Evolutionary conservation across 2,329 filamentous ascomycete genomes (phyloP).

Genomic region (Ceratocystis albifundus): DNA sequence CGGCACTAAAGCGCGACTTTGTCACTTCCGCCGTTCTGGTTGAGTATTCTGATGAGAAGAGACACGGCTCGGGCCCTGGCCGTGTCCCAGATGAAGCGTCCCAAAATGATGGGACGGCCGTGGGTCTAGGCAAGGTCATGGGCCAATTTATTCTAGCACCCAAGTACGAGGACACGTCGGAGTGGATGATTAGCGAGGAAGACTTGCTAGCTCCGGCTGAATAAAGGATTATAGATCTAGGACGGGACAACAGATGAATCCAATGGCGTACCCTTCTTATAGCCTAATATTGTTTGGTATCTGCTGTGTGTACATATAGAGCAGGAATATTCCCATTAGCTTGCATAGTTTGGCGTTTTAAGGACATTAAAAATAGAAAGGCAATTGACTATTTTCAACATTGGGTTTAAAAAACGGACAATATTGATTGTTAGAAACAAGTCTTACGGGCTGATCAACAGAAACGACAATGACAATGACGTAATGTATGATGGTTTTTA

Average conservation of each 20-base stretch:
- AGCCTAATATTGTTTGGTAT: background rate
- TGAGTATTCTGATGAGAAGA: conserved; percentile 45
- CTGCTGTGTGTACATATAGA: conserved; percentile 11
- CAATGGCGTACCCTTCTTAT: background rate
- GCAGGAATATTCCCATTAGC: background rate
- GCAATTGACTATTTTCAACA: background rate
- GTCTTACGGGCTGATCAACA: background rate
- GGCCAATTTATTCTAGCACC: conserved; percentile 51
- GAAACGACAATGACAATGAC: background rate
- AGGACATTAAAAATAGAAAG: conserved; percentile 15
- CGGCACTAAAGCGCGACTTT: conserved; percentile 44
- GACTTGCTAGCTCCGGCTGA: conserved; percentile 27
- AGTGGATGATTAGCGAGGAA: conserved; percentile 38
- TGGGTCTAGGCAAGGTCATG: conserved; percentile 52
- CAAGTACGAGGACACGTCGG: conserved; percentile 46
- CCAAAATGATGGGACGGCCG: conserved; percentile 31
- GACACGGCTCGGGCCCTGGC: conserved; percentile 26
- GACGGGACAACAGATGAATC: background rate
- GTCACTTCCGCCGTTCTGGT: conserved; percentile 48
- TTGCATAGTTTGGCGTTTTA: conserved; percentile 19
- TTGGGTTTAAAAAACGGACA: no score
- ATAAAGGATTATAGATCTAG: background rate
- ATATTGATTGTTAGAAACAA: background rate
- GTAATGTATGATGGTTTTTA: background rate
- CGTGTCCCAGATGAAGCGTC: conserved; percentile 31